These are phyloP conservation scores for Sporothrix dimorphospora DNA, from an alignment of 2,329 filamentous ascomycete genomes.

Conservation along the genomic window DNA sequence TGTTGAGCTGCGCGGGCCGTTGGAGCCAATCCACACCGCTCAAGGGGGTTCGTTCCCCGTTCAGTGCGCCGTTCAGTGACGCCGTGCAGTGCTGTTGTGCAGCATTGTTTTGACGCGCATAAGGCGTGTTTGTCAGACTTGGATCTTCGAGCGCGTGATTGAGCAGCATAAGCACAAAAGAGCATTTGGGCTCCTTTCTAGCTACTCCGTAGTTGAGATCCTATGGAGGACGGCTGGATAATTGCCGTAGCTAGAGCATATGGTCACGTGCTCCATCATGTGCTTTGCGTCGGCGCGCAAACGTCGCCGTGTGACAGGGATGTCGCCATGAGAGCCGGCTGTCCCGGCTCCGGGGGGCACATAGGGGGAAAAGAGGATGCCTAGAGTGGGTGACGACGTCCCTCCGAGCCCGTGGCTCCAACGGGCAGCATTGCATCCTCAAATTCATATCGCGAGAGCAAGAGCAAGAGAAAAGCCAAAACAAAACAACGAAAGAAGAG, in stretches of 20 bases:
- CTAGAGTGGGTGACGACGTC: not conserved
- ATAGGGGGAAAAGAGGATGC: not conserved
- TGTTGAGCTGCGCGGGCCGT: not conserved
- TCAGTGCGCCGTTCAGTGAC: not conserved
- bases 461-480: not conserved
- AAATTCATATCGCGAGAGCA: not conserved
- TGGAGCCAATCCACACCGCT: constrained; percentile 12
- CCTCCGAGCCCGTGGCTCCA: too few relatives aligned
- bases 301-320: not conserved
- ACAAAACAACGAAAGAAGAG: not conserved
- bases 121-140: not conserved
- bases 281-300: too few relatives aligned
- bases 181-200: too few relatives aligned
- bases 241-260: too few relatives aligned
- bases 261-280: not conserved
- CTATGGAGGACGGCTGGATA: too few relatives aligned
- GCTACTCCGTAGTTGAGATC: too few relatives aligned
- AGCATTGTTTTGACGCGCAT: not conserved
- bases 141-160: not conserved
- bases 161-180: not conserved
- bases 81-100: not conserved
- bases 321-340: not conserved
- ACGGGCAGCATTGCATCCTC: not conserved
- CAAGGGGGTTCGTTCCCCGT: not conserved
- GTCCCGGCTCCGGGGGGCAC: not conserved